A percentile compares a stretch with the other conserved stretches of the same genome.
phyloP scores from a whole-genome alignment of 176 grass and related monocot species.

The Tillandsia leiboldiana region DNA sequence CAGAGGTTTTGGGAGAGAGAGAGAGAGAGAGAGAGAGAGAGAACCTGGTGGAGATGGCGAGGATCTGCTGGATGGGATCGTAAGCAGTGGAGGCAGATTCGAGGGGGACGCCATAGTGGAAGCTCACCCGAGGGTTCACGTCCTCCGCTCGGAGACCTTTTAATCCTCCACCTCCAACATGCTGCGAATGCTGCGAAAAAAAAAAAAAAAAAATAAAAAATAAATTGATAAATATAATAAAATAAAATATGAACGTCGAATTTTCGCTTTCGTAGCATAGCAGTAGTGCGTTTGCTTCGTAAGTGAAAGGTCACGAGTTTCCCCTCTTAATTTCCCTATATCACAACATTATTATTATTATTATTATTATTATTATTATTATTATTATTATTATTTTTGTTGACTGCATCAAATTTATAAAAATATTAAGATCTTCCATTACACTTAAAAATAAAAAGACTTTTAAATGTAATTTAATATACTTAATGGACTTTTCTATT shows the following conservation, averaged over 20 bases:
- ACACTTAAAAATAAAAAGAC: too few species aligned
- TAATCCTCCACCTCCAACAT: slow-evolving; percentile 8
- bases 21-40: not conserved
- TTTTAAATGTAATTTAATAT: too few species aligned
- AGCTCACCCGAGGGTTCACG: slow-evolving; percentile 61
- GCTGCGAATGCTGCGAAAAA: not conserved
- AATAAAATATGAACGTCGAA: not conserved
- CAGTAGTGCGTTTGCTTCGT: slow-evolving; percentile 85
- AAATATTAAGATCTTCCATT: too few species aligned
- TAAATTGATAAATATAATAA: not conserved
- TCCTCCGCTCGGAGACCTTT: slow-evolving; percentile 52
- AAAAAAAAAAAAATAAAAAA: not conserved
- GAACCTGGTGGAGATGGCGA: slow-evolving; percentile 73
- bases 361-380: too few species aligned
- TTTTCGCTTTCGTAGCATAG: slow-evolving; percentile 41
- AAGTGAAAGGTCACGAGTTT: slow-evolving; percentile 49
- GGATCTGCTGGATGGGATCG: slow-evolving; percentile 53
- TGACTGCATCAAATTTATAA: too few species aligned
- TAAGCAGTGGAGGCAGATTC: slow-evolving; percentile 58
- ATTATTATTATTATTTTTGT: too few species aligned
- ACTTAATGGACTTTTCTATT: too few species aligned
- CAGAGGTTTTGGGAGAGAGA: not conserved
- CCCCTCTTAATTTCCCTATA: too few species aligned
- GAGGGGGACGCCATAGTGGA: slow-evolving; percentile 79
- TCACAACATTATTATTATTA: too few species aligned